Base-by-base conservation (phyloP, 2,329 filamentous ascomycete genomes). In the Didymella pomorum region DNA sequence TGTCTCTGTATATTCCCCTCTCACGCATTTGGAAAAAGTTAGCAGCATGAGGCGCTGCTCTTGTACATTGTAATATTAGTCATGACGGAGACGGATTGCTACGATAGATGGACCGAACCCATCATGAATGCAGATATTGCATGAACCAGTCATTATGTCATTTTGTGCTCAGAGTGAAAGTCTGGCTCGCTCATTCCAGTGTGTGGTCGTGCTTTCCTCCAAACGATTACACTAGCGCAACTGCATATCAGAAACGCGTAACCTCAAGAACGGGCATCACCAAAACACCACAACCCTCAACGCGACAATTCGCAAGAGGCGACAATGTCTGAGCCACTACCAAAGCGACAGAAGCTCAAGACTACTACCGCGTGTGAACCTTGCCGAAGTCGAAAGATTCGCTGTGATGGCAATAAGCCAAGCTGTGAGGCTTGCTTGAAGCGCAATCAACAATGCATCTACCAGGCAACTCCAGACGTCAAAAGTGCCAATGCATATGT, bases 21-120 rank as follows among this genome's bases (percentile, higher is more conserved):
- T 56, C 57, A 55, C 51, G 56, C 56, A 59, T 59, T 49, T 45
- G 39, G 26, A 60, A 60, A 60, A 55, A 52, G 47, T 37, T 29
- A 11, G 48, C 56, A 35, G 45, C 41, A 41, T 14, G 23, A 41
- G n/a, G 35, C 35, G 48, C 54, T 57, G 54, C 49, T 31, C 4
- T 39, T 51, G 56, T 56, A 55, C 47, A 37, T 41, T 60, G 57
- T 60, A 60, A 60, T 60, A 60, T 33, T 60, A 60, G 50, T 55
- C 47, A 60, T 29, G 56, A 55, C 41, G 23, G 23, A 51, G 25
- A 33, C 16, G 37, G 41, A 25, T 33, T 52, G 51, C 23, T 54
- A 59, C 42, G 46, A 51, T 48, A 59, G 51, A 55, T 47, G 52
- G 46, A 42, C 21, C 35, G 18, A 37, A 42, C n/a, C 43, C 50